phyloP scores from a whole-genome alignment of 495 filamentous ascomycete species.

The Beverwykella pulmonaria region DNA sequence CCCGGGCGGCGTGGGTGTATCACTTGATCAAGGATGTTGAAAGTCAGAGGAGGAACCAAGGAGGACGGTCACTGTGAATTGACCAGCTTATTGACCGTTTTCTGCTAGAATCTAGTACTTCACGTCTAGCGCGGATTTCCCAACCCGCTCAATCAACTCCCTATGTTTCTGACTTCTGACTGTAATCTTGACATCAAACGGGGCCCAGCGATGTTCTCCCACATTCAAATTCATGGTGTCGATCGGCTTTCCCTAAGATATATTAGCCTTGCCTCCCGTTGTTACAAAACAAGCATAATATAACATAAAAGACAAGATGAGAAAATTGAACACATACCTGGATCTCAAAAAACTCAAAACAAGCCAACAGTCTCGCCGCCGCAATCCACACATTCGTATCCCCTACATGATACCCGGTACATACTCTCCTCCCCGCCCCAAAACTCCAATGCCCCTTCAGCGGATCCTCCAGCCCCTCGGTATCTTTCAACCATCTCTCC shows the following conservation, averaged over 20 bases:
- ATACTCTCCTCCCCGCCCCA: constrained; percentile 18
- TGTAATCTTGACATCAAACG: constrained; percentile 22
- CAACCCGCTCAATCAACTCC: constrained; percentile 6
- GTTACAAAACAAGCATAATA: no score
- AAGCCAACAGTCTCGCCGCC: constrained; percentile 18
- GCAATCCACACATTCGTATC: constrained; percentile 29
- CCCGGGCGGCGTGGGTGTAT: no score
- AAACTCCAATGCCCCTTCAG: constrained; percentile 26
- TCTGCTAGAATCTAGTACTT: constrained; percentile 1
- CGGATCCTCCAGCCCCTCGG: constrained; percentile 3
- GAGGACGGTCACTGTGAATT: no score
- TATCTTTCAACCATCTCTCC: constrained; percentile 10
- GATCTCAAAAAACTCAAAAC: constrained; percentile 19
- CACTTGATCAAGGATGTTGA: no score
- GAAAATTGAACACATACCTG: background rate
- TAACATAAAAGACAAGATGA: no score
- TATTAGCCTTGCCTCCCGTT: background rate
- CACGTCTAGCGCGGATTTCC: background rate
- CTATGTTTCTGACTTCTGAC: constrained; percentile 22
- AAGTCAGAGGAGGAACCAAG: no score
- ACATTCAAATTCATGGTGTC: constrained; percentile 26
- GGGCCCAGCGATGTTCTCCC: constrained; percentile 20
- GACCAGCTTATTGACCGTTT: no score
- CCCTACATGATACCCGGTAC: constrained; percentile 24
- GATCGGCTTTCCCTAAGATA: background rate